Conservation (phyloP, 257 asterid genomes). For the Solanum paucissectum region DNA sequence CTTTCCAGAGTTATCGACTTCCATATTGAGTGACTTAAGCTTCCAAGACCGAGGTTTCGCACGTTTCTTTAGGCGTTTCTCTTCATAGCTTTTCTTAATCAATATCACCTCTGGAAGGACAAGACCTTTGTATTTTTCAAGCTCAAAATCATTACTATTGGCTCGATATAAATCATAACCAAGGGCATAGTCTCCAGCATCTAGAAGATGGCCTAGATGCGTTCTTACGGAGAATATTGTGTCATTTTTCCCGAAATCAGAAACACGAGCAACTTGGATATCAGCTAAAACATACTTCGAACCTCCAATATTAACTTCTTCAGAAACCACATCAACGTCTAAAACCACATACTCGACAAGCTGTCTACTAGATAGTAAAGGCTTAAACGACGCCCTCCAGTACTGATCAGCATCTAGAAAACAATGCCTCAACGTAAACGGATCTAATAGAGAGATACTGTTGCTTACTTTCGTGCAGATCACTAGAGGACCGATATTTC, state of each 20-base stretch:
- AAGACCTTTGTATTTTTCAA: constrained; percentile 21
- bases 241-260: constrained; percentile 32
- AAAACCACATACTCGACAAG: constrained; percentile 31
- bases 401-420: constrained; percentile 36
- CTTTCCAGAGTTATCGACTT: constrained; percentile 14
- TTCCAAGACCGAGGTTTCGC: constrained; percentile 27
- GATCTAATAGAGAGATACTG: constrained; percentile 34
- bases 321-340: constrained; percentile 23
- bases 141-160: constrained; percentile 30
- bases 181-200: constrained; percentile 8
- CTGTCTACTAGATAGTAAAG: constrained; percentile 36
- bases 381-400: constrained; percentile 37
- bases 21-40: constrained; percentile 26
- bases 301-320: constrained; percentile 32
- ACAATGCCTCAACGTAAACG: constrained; percentile 29
- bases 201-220: constrained; percentile 14
- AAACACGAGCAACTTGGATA: constrained; percentile 43
- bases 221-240: constrained; percentile 27
- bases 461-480: constrained; percentile 27
- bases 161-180: constrained; percentile 15
- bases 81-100: not conserved
- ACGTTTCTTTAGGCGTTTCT: constrained; percentile 18
- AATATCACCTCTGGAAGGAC: constrained; percentile 31
- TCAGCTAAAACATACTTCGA: constrained; percentile 24
- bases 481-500: constrained; percentile 41